A percentile compares a stretch with the other conserved stretches of the same genome.
These are phyloP conservation scores for Apiospora kogelbergensis DNA, from an alignment of 2,329 filamentous ascomycete species.

Conservation along the genomic window DNA sequence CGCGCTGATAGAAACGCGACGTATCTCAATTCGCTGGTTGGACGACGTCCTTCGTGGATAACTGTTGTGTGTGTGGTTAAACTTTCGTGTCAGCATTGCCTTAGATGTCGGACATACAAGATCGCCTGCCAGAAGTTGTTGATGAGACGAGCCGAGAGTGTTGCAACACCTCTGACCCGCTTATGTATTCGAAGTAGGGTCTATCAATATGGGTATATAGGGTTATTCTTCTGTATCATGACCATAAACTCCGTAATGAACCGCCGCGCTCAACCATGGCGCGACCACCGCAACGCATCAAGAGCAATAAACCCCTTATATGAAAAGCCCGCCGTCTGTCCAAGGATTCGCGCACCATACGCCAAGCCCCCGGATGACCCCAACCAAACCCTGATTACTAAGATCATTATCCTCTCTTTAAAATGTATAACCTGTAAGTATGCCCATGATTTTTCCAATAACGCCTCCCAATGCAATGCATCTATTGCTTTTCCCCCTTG, in stretches of 20 bases:
- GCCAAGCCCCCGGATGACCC: not conserved
- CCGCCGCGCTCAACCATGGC: not conserved
- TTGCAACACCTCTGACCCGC: not conserved
- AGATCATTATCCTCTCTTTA: not conserved
- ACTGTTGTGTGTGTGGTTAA: not conserved
- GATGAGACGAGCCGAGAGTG: not conserved
- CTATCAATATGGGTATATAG: slow-evolving; percentile 8
- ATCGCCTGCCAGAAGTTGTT: not conserved
- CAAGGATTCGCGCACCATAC: not conserved
- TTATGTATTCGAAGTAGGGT: not conserved
- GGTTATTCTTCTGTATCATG: not conserved
- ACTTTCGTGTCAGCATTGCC: not conserved
- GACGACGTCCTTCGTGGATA: not conserved
- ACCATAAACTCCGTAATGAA: not conserved
- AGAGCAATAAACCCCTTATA: not conserved
- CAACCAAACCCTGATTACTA: not conserved
- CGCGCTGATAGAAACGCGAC: not conserved
- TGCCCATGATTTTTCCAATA: not conserved
- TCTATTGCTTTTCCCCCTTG: not conserved
- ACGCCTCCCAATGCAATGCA: not conserved
- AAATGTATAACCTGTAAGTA: not conserved
- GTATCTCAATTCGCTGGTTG: not conserved
- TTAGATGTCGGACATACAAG: not conserved
- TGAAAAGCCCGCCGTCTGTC: not conserved
- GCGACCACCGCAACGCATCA: not conserved